Conservation (phyloP, 75 land plant genomes). For the Isoetes taiwanensis region DNA sequence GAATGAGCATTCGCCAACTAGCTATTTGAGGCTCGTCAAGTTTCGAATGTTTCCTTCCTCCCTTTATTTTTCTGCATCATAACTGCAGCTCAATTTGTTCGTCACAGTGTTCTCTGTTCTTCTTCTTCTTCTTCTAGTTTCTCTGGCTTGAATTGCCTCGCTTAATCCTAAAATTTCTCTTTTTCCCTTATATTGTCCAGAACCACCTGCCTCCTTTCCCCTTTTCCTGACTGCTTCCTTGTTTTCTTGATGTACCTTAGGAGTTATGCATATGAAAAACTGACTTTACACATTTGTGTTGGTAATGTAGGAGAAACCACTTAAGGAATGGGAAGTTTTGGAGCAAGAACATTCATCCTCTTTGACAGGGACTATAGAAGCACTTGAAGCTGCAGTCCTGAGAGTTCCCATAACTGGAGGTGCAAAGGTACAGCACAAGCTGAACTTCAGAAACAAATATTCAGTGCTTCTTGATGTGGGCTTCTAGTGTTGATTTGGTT, state of each 20-base stretch:
- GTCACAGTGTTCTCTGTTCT: slow-evolving; percentile 14
- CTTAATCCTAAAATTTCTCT: no score
- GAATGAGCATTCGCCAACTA: no score
- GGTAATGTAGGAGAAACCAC: slow-evolving; percentile 43
- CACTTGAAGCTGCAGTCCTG: slow-evolving; percentile 66
- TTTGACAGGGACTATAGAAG: slow-evolving; percentile 56
- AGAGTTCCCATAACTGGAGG: slow-evolving; percentile 69
- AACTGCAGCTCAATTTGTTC: no score
- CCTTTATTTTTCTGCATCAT: no score
- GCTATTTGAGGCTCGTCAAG: no score
- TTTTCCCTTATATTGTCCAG: no score
- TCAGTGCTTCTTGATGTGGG: neutral
- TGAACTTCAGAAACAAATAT: neutral
- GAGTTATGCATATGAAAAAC: no score
- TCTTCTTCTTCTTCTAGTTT: slow-evolving; percentile 13
- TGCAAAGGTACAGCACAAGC: slow-evolving; percentile 48
- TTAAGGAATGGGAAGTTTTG: slow-evolving; percentile 57
- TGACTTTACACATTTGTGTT: no score
- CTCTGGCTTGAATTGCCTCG: slow-evolving; percentile 13
- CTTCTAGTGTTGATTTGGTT: neutral
- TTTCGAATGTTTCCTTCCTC: no score
- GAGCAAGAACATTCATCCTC: slow-evolving; percentile 58
- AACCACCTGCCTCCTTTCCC: no score
- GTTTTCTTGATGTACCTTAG: no score
- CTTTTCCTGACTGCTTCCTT: no score